Evolutionary conservation across 768 basidiomycete genomes (phyloP), one percentile per base, ranked within the genome.

Genomic region (Psilocybe cyanescens): DNA sequence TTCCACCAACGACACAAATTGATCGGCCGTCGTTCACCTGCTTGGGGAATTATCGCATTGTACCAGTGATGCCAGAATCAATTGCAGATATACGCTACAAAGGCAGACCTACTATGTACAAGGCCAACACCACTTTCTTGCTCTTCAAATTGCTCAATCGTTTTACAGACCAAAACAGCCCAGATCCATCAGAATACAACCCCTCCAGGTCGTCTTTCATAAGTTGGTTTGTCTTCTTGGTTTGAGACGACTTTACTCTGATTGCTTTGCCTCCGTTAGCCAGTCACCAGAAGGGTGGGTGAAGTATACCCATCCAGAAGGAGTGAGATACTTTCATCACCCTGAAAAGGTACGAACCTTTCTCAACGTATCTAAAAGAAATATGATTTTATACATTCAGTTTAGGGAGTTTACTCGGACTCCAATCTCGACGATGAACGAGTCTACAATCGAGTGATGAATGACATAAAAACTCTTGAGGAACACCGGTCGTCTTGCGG

Each of bases 321-420:
- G 54, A 17, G 54, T 2, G 1, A n/a, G 39, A 28, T 55, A 55
- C 39, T 55, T 55, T 19, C 3, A 33, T 33, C 30, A 55, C 31
- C 11, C 6, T 6, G 53, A 14, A 29, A 39, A 55, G 35, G 57
- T 33, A 33, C 30, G 14, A 33, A 29, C n/a, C 30, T 35, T 30
- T 11, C 28, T 24, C 1, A 24, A 19, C 1, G 9, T 16, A 3
- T 33, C 9, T 8, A 29, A 19, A 7, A 2, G 29, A 31, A 31
- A 51, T 11, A 14, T 14, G 37, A 8, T 39, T 1, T 8, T 39
- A 8, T 39, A 30, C 28, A 3, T 14, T 51, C 30, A 33, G 55
- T 17, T 24, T 46, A 86, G 83, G 78, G 76, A 49, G 76, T 83
- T 0, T 83, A 82, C 44, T 86, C 86, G 0, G 87, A 89, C 58